Evolutionary conservation across 2,329 filamentous ascomycete genomes (phyloP).

Genomic region (Davidsoniella eucalypti): DNA sequence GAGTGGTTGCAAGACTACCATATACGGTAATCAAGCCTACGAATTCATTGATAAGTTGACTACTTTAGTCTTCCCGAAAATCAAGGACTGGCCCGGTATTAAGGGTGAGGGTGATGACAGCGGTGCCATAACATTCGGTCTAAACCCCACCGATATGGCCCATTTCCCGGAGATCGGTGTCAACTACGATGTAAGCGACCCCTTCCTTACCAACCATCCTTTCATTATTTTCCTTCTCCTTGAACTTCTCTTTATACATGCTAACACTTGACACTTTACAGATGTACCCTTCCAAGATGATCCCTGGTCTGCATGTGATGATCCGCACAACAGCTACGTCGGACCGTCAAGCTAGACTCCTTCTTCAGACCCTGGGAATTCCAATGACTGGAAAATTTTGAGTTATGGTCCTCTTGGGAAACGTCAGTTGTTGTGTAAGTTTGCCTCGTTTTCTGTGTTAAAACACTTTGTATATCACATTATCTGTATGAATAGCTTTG

Average conservation of each 20-base stretch:
- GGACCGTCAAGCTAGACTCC: constrained; percentile 66
- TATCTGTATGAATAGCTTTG: no score
- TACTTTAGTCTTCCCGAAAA: constrained; percentile 78
- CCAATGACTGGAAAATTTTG: constrained; percentile 13
- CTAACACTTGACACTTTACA: constrained; percentile 17
- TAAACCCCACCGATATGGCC: constrained; percentile 57
- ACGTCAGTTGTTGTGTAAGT: neutral
- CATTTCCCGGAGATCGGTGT: constrained; percentile 88
- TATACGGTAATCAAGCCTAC: constrained; percentile 66
- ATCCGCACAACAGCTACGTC: constrained; percentile 73
- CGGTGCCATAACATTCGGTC: constrained; percentile 74
- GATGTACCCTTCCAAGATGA: constrained; percentile 52
- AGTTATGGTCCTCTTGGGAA: neutral
- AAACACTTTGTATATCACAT: constrained; percentile 11
- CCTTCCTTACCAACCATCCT: neutral
- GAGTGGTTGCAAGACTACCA: constrained; percentile 58
- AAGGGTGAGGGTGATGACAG: constrained; percentile 59
- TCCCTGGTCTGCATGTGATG: constrained; percentile 70
- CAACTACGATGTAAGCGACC: constrained; percentile 73
- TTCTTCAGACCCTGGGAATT: constrained; percentile 53
- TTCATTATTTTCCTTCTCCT: neutral
- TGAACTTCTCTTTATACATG: neutral
- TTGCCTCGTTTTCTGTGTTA: neutral
- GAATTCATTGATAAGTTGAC: constrained; percentile 84
- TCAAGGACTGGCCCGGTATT: constrained; percentile 81